These are phyloP conservation scores for Gymnopus androsaceus DNA, from an alignment of 1,284 basidiomycete genomes.

Conservation along the genomic window DNA sequence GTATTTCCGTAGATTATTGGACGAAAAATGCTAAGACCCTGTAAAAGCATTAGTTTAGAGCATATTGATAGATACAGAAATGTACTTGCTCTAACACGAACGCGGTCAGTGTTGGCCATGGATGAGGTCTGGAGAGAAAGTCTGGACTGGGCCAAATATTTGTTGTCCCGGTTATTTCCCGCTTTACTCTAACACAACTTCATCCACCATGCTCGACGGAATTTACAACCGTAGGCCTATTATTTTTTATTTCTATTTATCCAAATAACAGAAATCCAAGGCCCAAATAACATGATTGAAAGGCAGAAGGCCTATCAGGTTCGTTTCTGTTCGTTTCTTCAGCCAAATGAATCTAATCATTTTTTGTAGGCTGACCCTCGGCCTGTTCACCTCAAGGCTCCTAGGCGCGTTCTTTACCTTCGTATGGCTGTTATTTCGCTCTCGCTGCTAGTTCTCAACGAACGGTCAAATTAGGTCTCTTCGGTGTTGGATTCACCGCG, in stretches of 20 bases:
- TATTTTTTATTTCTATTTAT: constrained; percentile 12
- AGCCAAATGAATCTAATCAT: background rate
- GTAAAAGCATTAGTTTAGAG: constrained; percentile 17
- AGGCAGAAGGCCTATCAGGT: constrained; percentile 71
- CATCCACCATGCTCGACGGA: constrained; percentile 52
- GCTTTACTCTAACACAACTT: constrained; percentile 24
- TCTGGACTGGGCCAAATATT: constrained; percentile 26
- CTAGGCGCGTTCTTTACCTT: constrained; percentile 9
- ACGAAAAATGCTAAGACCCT: constrained; percentile 89
- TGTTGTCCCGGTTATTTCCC: constrained; percentile 19
- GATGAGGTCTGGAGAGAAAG: constrained; percentile 17
- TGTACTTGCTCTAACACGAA: constrained; percentile 68
- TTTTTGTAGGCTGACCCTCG: constrained; percentile 19
- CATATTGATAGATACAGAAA: constrained; percentile 13
- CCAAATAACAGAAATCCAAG: constrained; percentile 36
- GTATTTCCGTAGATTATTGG: constrained; percentile 97
- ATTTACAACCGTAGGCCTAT: constrained; percentile 50
- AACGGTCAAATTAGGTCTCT: constrained; percentile 44
- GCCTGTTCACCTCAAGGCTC: constrained; percentile 20
- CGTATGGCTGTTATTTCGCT: background rate
- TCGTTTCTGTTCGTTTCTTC: constrained; percentile 14
- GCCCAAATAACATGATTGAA: constrained; percentile 63
- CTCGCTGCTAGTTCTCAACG: background rate
- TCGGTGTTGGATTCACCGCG: constrained; percentile 52
- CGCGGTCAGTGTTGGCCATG: constrained; percentile 65